Base-by-base conservation (phyloP, 1,139 yeast genomes). In the Zygoascus sp. region DNA sequence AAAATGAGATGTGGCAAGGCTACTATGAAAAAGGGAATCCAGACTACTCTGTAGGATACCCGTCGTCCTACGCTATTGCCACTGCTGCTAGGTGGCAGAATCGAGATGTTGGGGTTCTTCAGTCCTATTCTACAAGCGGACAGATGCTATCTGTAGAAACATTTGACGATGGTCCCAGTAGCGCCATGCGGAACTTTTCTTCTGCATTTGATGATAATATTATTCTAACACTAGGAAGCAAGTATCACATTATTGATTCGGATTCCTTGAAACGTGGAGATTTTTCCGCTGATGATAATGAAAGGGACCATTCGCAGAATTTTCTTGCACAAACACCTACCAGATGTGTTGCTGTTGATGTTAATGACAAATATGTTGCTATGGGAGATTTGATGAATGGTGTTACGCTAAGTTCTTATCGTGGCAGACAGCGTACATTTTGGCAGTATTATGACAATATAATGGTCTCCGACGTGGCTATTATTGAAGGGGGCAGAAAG, bases 301-400 rank as follows among this genome's bases (percentile, higher is more conserved):
- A 3, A 25, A 3, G n/a, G 7, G 28, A 25, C 9, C 28, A 7
- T 4, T 10, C 3, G 9, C 3, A 25, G 9, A n/a, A 25, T 2
- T 17, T 16, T n/a, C n/a, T 15, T 20, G 13, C 28, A 5, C 45
- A 42, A 28, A 40, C 50, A 10, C 42, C 42, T 11, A 47, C 48
- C 4, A 16, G 22, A 13, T 47, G 50, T 30, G 35, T 41, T 19
- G 45, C 43, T 8, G 15, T 32, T 7, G 45, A 47, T 34, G 8
- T 10, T 11, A 22, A 20, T 17, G 32, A 32, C 6, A 23, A 30
- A 2, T 35, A 23, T 25, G 39, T 45, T 17, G 48, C 34, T 8
- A 15, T 43, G 16, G 50, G 41, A 5, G 50, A 47, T 17, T 19
- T 47, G 22, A n/a, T 22, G 30, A 25, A 37, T 2, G 45, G 47